These are phyloP conservation scores for Phyllostachys edulis DNA, from an alignment of 176 grass and related monocot species.

Conservation along the genomic window DNA sequence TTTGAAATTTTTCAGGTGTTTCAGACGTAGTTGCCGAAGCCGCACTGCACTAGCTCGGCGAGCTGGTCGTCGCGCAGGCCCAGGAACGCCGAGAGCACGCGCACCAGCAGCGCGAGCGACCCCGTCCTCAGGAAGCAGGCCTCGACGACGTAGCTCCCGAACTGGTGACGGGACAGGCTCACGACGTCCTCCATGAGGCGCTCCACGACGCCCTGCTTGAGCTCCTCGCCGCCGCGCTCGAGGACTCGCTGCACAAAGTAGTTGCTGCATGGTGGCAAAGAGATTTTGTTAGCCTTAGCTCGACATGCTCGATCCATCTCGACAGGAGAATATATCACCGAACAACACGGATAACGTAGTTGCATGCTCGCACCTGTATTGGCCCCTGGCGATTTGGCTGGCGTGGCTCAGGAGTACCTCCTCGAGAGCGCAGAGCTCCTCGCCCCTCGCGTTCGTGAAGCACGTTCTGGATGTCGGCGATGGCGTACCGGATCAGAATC, in stretches of 20 bases:
- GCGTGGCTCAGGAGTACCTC: not conserved
- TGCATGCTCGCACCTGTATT: conserved; percentile 14
- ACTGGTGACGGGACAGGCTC: not conserved
- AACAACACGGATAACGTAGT: not conserved
- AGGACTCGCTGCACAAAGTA: conserved; percentile 43
- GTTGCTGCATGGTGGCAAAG: conserved; percentile 39
- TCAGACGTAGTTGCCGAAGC: conserved; percentile 37
- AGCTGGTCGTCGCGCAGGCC: not conserved
- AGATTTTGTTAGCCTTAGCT: not conserved
- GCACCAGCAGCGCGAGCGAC: not conserved
- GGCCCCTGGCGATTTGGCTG: not conserved
- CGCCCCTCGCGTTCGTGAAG: not conserved
- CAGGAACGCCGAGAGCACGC: conserved; percentile 20
- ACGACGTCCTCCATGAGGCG: conserved; percentile 21
- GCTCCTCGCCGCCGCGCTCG: not conserved
- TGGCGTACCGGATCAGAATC: conserved; percentile 4
- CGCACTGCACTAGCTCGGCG: conserved; percentile 8
- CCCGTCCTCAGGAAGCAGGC: not conserved
- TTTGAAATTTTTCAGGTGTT: too few relatives aligned
- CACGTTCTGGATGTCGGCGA: not conserved
- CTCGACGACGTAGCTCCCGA: conserved; percentile 55
- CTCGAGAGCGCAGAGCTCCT: not conserved
- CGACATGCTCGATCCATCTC: too few relatives aligned
- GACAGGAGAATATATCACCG: not conserved
- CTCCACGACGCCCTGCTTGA: not conserved